Evolutionary conservation across 169 alveolate species (phyloP).

Genomic region (Perkinsus chesapeaki): DNA sequence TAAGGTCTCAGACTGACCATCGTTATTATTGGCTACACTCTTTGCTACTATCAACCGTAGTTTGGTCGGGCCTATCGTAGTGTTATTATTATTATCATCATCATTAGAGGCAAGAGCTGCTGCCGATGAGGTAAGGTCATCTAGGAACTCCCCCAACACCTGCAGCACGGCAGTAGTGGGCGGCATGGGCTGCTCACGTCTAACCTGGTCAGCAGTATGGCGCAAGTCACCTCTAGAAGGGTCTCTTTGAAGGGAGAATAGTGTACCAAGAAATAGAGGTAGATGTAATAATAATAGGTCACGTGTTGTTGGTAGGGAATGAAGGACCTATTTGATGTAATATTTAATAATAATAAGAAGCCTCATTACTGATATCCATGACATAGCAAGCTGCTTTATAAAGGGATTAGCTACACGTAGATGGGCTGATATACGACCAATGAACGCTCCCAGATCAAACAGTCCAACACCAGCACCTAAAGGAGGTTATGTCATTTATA

Average conservation of each 20-base stretch:
- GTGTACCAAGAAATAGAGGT: constrained; percentile 31
- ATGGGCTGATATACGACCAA: constrained; percentile 20
- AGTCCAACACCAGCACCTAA: neutral
- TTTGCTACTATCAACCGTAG: neutral
- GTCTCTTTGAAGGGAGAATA: constrained; percentile 19
- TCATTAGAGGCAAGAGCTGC: neutral
- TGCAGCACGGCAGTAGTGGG: neutral
- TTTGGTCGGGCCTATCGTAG: neutral
- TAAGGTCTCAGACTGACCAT: neutral
- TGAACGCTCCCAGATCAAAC: constrained; percentile 15
- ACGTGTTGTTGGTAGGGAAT: neutral
- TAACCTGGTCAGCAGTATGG: constrained; percentile 33
- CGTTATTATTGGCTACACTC: neutral
- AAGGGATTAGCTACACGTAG: constrained; percentile 30
- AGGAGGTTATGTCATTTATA: neutral
- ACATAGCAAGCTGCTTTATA: constrained; percentile 24
- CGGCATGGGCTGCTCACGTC: constrained; percentile 9
- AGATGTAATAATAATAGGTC: constrained; percentile 22
- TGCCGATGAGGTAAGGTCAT: neutral
- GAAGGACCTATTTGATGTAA: too few relatives aligned
- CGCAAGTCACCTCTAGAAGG: constrained; percentile 25
- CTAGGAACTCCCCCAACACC: constrained; percentile 4
- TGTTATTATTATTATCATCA: neutral
- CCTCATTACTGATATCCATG: constrained; percentile 35
- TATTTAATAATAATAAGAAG: neutral